Base-by-base conservation (phyloP, 495 filamentous ascomycete species). In the Rusavskia elegans region DNA sequence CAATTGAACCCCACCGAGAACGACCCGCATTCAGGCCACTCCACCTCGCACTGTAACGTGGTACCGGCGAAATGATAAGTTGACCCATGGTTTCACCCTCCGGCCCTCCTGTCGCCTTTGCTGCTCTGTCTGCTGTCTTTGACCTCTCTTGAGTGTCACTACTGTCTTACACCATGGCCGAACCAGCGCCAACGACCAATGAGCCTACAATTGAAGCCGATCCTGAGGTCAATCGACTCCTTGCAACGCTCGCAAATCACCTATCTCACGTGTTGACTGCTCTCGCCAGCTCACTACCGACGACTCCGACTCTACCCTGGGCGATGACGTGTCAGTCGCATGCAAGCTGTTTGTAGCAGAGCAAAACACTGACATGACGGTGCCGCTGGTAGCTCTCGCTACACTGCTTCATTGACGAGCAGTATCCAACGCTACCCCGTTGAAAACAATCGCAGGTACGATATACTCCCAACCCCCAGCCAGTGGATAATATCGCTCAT, bases 331-430 rank as follows among this genome's bases (percentile, higher is more conserved):
- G 54, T 56, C 16, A 45, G 48, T 38, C 20, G 16, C 30, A 8
- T 5, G 32, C 4, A 45, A 13, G 29, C 23, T 1, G 11, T 23
- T n/a, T 1, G n/a, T 45, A 19, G 11, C 4, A 25, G 13, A 2
- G 10, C 14, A 29, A 7, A 39, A 48, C 6, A 16, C 25, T 55
- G 41, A 52, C 14, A 5, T 4, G 19, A 46, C 19, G 1, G 9
- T 23, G 3, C 20, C 23, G 2, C 1, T 25, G 20, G 7, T 20
- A 57, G 52, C 20, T 58, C 56, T 4, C 52, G 48, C 23, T 61
- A 57, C 48, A 61, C 59, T 3, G 59, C 59, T 2, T 61, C 59
- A 5, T 52, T 61, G 29, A 54, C 56, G 11, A 55, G 51, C 40
- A 54, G 50, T 41, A 56, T 61, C 30, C n/a, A 56, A 3, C 48